Evolutionary conservation across 495 filamentous ascomycete genomes (phyloP), one percentile per base, ranked within the genome.

Genomic region (Viridothelium virens): DNA sequence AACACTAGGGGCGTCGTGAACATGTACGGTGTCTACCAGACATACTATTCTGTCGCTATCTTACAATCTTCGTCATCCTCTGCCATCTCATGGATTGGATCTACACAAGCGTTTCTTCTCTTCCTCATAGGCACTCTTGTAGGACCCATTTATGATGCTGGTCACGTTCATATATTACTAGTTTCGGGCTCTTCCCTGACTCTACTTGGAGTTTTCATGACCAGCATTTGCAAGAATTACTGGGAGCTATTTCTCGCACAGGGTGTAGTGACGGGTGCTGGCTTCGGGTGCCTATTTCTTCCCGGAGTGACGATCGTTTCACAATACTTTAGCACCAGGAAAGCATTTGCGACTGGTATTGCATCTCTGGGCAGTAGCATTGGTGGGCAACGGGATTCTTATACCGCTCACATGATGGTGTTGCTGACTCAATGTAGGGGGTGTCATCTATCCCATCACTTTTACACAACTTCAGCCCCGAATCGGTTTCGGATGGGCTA

Each of bases 401-500:
- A 25, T 25, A 25, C 25, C 25, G 25, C 78, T 83, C 25, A 86
- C 95, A 50, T 85, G 12, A 14, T 25, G 88, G 9, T 83, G 88
- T 69, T 81, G 46, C 71, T 92, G 4, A 87, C 53, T 39, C 75
- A 70, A 5, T 31, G 39, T 66, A 36, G 91, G 91, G 5, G 90
- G 91, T 1, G 74, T 96, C 25, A 74, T 96, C 1, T 92, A 91
- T 69, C 89, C 91, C 0, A 80, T 83, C 46, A 85, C 96, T 59
- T 85, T 89, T 14, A 82, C 86, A 69, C 81, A 85, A 62, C 77
- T 96, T 38, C 70, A 91, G 5, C 87, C 88, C 0, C 74, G 68
- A 2, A 77, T 90, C 16, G 91, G 91, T 38, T 94, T 92, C 74
- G 79, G 80, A 1, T 92, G 90, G 90, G 88, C 90, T 0, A 82